Conservation (phyloP, 768 basidiomycete species). For the Pisolithus microcarpus region DNA sequence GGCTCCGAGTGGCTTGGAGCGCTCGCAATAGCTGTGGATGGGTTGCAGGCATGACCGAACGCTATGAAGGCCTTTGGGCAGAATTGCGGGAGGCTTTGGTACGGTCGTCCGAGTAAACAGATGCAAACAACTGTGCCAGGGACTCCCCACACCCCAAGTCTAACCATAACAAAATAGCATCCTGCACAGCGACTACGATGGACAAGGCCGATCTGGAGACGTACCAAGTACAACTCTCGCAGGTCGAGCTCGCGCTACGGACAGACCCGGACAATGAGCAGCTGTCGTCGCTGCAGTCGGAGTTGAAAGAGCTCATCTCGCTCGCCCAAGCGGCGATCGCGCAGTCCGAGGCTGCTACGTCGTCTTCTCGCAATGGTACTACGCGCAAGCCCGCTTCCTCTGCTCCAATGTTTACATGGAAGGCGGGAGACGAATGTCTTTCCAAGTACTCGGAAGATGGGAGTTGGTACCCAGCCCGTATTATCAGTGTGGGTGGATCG, state of each 20-base stretch:
- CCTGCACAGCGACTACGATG: conserved; percentile 10
- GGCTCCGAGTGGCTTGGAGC: not conserved
- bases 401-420: conserved; percentile 52
- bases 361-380: conserved; percentile 50
- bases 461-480: conserved; percentile 82
- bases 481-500: conserved; percentile 78
- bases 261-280: conserved; percentile 70
- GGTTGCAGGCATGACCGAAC: not conserved
- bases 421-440: conserved; percentile 78
- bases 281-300: conserved; percentile 63
- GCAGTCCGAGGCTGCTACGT: conserved; percentile 57
- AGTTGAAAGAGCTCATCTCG: conserved; percentile 77
- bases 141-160: not conserved
- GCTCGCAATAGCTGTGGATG: not conserved
- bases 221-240: conserved; percentile 84
- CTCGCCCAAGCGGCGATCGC: conserved; percentile 68
- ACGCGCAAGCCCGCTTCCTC: conserved; percentile 48
- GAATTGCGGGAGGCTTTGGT: too few species aligned
- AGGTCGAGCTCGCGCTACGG: conserved; percentile 74
- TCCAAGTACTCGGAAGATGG: conserved; percentile 84
- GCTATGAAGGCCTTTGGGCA: not conserved
- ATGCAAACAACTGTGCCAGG: not conserved
- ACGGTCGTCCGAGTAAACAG: too few species aligned
- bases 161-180: not conserved
- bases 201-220: conserved; percentile 78